These are phyloP conservation scores for Termitomyces eurrhizus DNA, from an alignment of 768 basidiomycete genomes.

Conservation along the genomic window DNA sequence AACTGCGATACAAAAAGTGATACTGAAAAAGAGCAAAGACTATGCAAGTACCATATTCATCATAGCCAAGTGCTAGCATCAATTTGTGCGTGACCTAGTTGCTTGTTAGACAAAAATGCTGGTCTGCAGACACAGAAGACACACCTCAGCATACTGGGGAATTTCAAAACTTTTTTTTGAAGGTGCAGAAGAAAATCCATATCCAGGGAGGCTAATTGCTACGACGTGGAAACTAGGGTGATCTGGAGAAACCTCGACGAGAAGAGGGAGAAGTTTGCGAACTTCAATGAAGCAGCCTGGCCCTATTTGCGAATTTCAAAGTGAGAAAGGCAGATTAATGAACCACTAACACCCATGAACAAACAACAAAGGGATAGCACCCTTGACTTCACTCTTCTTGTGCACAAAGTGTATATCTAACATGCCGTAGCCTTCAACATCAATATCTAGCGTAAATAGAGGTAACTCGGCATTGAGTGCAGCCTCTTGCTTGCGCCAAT, in stretches of 20 bases:
- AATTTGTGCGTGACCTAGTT: constrained; percentile 43
- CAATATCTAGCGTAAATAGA: constrained; percentile 51
- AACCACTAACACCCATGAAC: constrained; percentile 48
- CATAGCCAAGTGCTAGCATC: constrained; percentile 45
- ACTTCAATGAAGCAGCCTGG: constrained; percentile 60
- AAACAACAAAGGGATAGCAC: constrained; percentile 42
- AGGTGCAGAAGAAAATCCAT: constrained; percentile 56
- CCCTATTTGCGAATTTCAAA: constrained; percentile 35
- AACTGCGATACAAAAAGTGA: constrained; percentile 24
- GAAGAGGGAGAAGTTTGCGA: constrained; percentile 51
- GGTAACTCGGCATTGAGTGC: constrained; percentile 49
- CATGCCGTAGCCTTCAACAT: constrained; percentile 40
- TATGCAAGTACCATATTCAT: constrained; percentile 35
- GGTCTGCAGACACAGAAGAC: background rate
- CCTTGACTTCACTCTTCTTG: constrained; percentile 37
- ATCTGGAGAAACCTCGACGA: constrained; percentile 37
- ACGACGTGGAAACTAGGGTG: constrained; percentile 65
- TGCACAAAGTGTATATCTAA: constrained; percentile 57
- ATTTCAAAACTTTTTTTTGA: constrained; percentile 48
- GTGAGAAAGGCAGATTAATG: background rate
- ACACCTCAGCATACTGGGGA: constrained; percentile 51
- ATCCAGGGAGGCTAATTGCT: constrained; percentile 54
- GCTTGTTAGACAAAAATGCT: background rate
- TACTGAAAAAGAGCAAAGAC: no score
- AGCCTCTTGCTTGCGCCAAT: constrained; percentile 55